These are phyloP conservation scores for Grifola frondosa DNA, from an alignment of 1,284 basidiomycete species.

Conservation along the genomic window DNA sequence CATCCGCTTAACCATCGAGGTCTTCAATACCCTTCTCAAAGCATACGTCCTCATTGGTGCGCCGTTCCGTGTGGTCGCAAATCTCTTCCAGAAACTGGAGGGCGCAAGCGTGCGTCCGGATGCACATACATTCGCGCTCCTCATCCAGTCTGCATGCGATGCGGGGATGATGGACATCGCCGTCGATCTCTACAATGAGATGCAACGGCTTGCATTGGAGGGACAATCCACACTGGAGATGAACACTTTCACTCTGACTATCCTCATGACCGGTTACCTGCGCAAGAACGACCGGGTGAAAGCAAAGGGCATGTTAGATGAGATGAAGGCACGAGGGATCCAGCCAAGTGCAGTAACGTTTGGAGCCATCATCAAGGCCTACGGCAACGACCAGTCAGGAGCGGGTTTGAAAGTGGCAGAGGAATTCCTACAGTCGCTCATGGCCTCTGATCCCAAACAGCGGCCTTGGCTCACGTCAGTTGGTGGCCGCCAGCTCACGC, in stretches of 20 bases:
- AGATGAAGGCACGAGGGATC: slow-evolving; percentile 72
- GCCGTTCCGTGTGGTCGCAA: slow-evolving; percentile 68
- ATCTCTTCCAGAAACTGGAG: slow-evolving; percentile 64
- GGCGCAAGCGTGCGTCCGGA: slow-evolving; percentile 55
- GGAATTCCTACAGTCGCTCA: slow-evolving; percentile 56
- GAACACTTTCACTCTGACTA: slow-evolving; percentile 73
- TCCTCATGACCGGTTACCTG: slow-evolving; percentile 81
- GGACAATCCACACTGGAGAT: slow-evolving; percentile 42
- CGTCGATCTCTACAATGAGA: slow-evolving; percentile 64
- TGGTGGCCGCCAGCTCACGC: slow-evolving; percentile 40
- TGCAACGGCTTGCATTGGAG: slow-evolving; percentile 48
- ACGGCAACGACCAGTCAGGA: slow-evolving; percentile 46
- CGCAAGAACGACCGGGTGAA: slow-evolving; percentile 51
- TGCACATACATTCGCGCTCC: slow-evolving; percentile 68
- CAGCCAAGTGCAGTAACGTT: slow-evolving; percentile 74
- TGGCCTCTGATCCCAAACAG: slow-evolving; percentile 35
- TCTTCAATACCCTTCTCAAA: slow-evolving; percentile 82
- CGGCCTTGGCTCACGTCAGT: slow-evolving; percentile 40
- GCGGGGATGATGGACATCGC: slow-evolving; percentile 69
- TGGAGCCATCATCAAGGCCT: slow-evolving; percentile 66
- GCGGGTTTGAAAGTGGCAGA: slow-evolving; percentile 58
- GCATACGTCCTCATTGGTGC: slow-evolving; percentile 82
- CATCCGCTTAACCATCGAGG: slow-evolving; percentile 49
- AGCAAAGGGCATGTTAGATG: slow-evolving; percentile 72
- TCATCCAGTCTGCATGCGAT: slow-evolving; percentile 86